These are phyloP conservation scores for Beauveria brongniartii DNA, from an alignment of 2,329 filamentous ascomycete genomes.

Conservation along the genomic window DNA sequence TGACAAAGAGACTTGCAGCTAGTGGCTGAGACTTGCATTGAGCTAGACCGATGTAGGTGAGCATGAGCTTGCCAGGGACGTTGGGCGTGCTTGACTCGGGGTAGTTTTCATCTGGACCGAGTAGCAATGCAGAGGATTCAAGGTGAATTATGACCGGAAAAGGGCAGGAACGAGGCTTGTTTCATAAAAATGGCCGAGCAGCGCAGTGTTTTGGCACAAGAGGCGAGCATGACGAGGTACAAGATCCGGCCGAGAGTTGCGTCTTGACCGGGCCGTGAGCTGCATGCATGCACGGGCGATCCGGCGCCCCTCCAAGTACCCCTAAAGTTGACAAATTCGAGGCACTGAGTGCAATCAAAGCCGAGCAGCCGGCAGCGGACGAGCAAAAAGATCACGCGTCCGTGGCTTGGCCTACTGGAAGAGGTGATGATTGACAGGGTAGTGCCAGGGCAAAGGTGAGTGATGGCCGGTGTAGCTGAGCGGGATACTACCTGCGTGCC, in stretches of 20 bases:
- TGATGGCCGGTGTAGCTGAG: conserved; percentile 1
- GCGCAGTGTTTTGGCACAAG: not conserved
- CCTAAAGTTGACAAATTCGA: not conserved
- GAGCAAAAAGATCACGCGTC: not conserved
- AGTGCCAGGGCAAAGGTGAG: not conserved
- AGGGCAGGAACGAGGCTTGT: not conserved
- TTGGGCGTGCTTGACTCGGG: conserved; percentile 2
- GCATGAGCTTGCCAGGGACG: not conserved
- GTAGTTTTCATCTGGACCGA: not conserved
- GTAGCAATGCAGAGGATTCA: not conserved
- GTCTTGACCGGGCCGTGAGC: not conserved
- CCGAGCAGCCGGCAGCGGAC: not conserved
- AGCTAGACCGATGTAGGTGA: not conserved
- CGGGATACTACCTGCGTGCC: not conserved
- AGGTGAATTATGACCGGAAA: not conserved
- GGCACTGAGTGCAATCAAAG: not conserved
- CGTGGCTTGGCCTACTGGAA: not conserved
- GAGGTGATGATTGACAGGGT: conserved; percentile 1
- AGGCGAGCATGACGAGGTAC: not conserved
- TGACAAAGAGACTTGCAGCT: not conserved
- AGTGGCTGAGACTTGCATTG: conserved; percentile 8
- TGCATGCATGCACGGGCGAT: conserved; percentile 5
- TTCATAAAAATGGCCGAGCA: not conserved
- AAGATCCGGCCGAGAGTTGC: conserved; percentile 5
- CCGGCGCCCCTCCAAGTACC: not conserved